phyloP scores from a whole-genome alignment of 1,284 basidiomycete species.

The Schizophyllum commune region DNA sequence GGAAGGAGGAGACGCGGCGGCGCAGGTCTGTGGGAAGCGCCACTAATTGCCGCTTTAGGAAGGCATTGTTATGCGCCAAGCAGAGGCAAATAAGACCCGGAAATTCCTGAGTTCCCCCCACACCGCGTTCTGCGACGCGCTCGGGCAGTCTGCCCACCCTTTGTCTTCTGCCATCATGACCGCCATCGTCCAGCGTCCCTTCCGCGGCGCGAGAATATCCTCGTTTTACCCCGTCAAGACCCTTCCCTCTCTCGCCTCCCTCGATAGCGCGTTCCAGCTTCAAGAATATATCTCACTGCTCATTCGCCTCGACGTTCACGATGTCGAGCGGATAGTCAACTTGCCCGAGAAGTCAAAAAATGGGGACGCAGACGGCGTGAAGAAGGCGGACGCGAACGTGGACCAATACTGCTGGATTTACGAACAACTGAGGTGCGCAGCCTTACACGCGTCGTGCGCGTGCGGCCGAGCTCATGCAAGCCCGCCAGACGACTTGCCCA shows the following conservation, averaged over 20 bases:
- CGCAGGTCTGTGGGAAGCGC: neutral
- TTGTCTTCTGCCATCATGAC: neutral
- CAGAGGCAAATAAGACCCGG: neutral
- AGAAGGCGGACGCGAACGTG: constrained; percentile 46
- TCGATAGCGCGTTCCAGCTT: constrained; percentile 90
- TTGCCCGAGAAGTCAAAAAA: constrained; percentile 50
- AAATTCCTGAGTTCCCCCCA: neutral
- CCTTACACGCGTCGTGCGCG: constrained; percentile 2
- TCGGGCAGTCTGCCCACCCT: neutral
- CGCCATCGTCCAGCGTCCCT: constrained; percentile 43
- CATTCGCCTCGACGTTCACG: constrained; percentile 80
- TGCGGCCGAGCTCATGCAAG: constrained; percentile 4
- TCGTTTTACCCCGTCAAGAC: constrained; percentile 69
- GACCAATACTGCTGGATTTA: constrained; percentile 91
- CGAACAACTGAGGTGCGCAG: constrained; percentile 78
- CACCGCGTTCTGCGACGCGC: neutral
- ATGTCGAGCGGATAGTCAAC: constrained; percentile 76
- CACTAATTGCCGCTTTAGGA: no score
- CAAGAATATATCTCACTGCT: constrained; percentile 92
- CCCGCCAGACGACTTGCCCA: constrained; percentile 76
- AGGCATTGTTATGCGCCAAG: neutral
- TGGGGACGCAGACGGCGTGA: constrained; percentile 35
- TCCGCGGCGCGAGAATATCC: constrained; percentile 67
- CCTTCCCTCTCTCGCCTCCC: constrained; percentile 55
- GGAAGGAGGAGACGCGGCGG: neutral